Conservation (phyloP, 371 early-diverging fungal genomes). For the Thermomucor indicae-seudaticae region DNA sequence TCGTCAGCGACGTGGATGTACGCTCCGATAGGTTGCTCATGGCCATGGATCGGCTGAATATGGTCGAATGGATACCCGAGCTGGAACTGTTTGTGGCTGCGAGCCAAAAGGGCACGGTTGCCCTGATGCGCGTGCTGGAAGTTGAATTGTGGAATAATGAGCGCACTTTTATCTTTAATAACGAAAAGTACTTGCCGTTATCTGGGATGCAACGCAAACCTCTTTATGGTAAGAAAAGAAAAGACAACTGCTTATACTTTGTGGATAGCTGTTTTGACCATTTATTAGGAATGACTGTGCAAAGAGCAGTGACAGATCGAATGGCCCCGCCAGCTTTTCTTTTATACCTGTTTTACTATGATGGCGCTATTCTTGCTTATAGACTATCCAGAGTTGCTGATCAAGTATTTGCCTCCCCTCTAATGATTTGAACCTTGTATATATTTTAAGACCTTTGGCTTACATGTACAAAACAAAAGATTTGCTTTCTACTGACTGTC, state of each 20-base stretch:
- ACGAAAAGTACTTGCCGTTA: constrained; percentile 32
- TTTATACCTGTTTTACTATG: constrained; percentile 34
- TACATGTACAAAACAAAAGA: not conserved
- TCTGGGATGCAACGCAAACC: constrained; percentile 24
- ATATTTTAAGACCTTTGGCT: too few species aligned
- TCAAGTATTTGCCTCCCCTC: not conserved
- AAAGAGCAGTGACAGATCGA: constrained; percentile 16
- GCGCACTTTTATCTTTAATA: constrained; percentile 33
- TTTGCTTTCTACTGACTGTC: not conserved
- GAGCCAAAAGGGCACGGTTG: constrained; percentile 45
- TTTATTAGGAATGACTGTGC: constrained; percentile 25
- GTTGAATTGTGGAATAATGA: constrained; percentile 24
- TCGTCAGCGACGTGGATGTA: constrained; percentile 33
- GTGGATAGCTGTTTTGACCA: not conserved
- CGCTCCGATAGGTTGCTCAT: constrained; percentile 26
- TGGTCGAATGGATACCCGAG: constrained; percentile 45
- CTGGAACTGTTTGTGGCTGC: constrained; percentile 34
- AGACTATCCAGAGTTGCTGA: constrained; percentile 22
- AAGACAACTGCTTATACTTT: not conserved
- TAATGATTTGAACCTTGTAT: too few species aligned
- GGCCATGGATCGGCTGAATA: constrained; percentile 30
- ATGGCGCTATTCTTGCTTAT: constrained; percentile 29
- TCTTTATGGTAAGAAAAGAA: constrained; percentile 31
- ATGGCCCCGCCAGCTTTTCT: constrained; percentile 18
- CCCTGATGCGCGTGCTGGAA: constrained; percentile 31